Evolutionary conservation across 352 stramenopile genomes (phyloP).

Genomic region (Peronospora belbahrii): DNA sequence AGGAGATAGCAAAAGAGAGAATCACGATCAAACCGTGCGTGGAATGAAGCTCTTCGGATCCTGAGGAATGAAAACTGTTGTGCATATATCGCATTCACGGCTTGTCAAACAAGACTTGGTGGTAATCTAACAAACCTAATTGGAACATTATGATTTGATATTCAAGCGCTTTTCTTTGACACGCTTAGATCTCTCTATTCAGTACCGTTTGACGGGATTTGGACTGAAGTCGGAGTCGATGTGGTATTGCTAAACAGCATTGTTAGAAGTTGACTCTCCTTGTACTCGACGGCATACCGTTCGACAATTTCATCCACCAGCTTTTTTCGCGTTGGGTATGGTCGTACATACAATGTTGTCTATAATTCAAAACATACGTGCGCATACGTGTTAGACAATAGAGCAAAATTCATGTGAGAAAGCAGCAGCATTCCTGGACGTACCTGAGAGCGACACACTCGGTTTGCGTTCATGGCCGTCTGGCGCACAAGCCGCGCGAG

Average conservation of each 20-base stretch:
- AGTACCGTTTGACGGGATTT: conserved; percentile 10
- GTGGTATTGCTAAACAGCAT: conserved; percentile 57
- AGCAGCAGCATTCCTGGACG: not conserved
- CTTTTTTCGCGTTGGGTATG: conserved; percentile 83
- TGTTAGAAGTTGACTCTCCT: conserved; percentile 73
- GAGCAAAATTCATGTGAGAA: not conserved
- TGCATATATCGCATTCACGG: not conserved
- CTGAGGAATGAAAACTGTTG: not conserved
- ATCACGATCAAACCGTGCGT: too few species aligned
- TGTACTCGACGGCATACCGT: conserved; percentile 79
- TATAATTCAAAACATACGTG: conserved; percentile 20
- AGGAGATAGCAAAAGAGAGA: too few species aligned
- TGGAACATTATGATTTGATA: conserved; percentile 2
- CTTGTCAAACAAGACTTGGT: not conserved
- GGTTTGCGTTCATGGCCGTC: conserved; percentile 85
- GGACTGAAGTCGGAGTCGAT: conserved; percentile 11
- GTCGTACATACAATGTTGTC: conserved; percentile 77
- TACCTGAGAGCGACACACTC: conserved; percentile 78
- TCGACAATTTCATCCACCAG: conserved; percentile 85
- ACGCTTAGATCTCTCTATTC: conserved; percentile 11
- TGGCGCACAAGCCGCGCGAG: conserved; percentile 71
- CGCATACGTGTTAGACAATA: not conserved
- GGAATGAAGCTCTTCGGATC: not conserved
- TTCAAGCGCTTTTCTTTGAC: conserved; percentile 4
- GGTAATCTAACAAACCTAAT: not conserved